Evolutionary conservation across 169 alveolate genomes (phyloP), one percentile per base, ranked within the genome.

Genomic region (Toxoplasma gondii): DNA sequence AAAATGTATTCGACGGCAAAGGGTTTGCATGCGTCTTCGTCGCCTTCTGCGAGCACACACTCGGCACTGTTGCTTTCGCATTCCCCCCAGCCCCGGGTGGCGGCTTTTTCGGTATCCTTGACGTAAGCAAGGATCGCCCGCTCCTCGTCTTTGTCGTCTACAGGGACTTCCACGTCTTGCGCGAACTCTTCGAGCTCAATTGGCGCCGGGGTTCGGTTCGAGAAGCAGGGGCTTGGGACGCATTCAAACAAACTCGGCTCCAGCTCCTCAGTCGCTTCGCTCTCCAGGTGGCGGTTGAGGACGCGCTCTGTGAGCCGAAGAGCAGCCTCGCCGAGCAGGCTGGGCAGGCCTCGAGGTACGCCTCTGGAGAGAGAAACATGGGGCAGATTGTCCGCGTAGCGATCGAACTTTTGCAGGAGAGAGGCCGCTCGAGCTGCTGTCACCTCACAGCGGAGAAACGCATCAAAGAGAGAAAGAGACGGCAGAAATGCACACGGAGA

Each of bases 371-470:
- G 74, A 4, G 74, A 64, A 4, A 31, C 74, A 31, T 31, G 74
- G 7, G 74, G 74, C 4, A 64, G 74, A 64, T 64, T 64, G 4
- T 64, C 74, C 22, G 34, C 74, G 86, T 39, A 36, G 34, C 90
- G 34, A 36, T 39, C 34, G 90, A 82, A 39, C 29, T 82, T 82
- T 22, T 82, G 90, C 69, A 82, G 67, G n/a, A 82, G 90, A 7
- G 90, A 82, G 38, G 90, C 58, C 4, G 90, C 90, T 38, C 90
- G 90, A 5, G 90, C 27, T 36, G 90, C 90, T 36, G 90, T 82
- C 1, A 82, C 67, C 41, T 82, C 90, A 36, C 90, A 82, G 36
- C 38, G 34, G 41, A 82, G 67, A 36, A 82, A 82, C n/a, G 90
- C 90, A 41, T 7, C 69, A 36, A 82, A 43, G 41, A 82, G n/a